Percentiles rank a stretch among this genome's conserved stretches.
These are phyloP conservation scores for Rhynchosporium graminicola DNA, from an alignment of 2,329 filamentous ascomycete genomes.

Conservation along the genomic window DNA sequence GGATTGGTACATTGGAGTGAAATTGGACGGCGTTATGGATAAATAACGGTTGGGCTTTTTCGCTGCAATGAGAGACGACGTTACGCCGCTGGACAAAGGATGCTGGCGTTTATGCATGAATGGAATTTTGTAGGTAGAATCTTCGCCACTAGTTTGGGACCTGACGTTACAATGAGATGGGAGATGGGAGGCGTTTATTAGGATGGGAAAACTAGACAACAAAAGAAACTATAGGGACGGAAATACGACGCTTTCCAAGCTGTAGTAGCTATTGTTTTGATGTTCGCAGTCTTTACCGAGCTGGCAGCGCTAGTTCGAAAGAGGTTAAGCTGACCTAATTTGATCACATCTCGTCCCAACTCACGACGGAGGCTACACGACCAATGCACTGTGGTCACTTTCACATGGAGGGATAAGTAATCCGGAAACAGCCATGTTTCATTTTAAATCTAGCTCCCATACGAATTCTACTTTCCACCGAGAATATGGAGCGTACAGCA, in stretches of 20 bases:
- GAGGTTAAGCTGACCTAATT: background rate
- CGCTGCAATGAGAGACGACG: no score
- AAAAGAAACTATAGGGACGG: background rate
- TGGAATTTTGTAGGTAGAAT: slow-evolving; percentile 3
- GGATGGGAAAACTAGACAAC: slow-evolving; percentile 3
- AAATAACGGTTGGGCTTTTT: slow-evolving; percentile 1
- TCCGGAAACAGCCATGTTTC: no score
- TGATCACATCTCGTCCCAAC: background rate
- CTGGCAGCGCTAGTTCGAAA: slow-evolving; percentile 5
- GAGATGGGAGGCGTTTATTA: background rate
- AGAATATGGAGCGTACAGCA: background rate
- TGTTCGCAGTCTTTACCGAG: background rate
- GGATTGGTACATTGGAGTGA: background rate
- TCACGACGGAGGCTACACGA: background rate
- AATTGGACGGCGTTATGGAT: slow-evolving; percentile 3
- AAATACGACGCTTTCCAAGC: background rate
- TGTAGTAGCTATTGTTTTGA: slow-evolving; percentile 3
- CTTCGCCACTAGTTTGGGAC: background rate
- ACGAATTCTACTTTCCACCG: background rate
- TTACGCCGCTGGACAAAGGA: background rate
- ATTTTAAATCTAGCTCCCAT: background rate
- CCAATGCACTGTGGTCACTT: background rate
- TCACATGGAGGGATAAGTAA: no score
- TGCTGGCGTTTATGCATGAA: slow-evolving; percentile 1
- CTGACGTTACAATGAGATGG: background rate